phyloP scores from a whole-genome alignment of 2,329 filamentous ascomycete species.

The Cryphonectria naterciae region DNA sequence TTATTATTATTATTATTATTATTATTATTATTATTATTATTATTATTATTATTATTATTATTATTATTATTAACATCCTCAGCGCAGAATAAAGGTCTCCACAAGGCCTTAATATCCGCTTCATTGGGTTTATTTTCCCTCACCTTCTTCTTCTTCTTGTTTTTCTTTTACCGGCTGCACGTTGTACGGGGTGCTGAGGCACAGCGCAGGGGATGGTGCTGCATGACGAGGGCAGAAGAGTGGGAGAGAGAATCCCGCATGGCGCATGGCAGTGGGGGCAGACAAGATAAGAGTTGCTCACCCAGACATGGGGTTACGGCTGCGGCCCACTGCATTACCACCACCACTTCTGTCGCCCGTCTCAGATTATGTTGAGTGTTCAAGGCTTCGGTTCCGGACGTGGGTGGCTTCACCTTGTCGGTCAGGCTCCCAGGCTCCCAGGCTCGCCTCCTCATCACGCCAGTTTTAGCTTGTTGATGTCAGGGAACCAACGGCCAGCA shows the following conservation, averaged over 20 bases:
- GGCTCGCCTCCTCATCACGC: slow-evolving; percentile 14
- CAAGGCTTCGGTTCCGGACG: not conserved
- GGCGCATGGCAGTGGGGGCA: slow-evolving; percentile 20
- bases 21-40: too few species aligned
- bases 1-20: too few species aligned
- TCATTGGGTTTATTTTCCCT: not conserved
- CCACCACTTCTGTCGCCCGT: not conserved
- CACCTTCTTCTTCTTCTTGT: not conserved
- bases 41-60: too few species aligned
- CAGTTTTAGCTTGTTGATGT: slow-evolving; percentile 11
- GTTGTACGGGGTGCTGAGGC: slow-evolving; percentile 1
- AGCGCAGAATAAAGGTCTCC: not conserved
- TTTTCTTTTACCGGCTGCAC: not conserved
- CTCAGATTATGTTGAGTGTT: not conserved
- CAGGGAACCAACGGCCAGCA: not conserved
- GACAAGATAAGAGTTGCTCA: slow-evolving; percentile 23
- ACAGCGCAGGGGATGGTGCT: not conserved
- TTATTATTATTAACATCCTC: too few species aligned
- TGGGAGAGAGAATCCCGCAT: not conserved
- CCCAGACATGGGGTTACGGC: not conserved
- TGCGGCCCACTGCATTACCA: not conserved
- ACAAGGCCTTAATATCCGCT: slow-evolving; percentile 16
- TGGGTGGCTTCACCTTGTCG: not conserved
- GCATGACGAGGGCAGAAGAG: not conserved
- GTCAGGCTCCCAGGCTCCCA: not conserved